These are phyloP conservation scores for Phragmites australis DNA, from an alignment of 176 grass and related monocot species.

Conservation along the genomic window DNA sequence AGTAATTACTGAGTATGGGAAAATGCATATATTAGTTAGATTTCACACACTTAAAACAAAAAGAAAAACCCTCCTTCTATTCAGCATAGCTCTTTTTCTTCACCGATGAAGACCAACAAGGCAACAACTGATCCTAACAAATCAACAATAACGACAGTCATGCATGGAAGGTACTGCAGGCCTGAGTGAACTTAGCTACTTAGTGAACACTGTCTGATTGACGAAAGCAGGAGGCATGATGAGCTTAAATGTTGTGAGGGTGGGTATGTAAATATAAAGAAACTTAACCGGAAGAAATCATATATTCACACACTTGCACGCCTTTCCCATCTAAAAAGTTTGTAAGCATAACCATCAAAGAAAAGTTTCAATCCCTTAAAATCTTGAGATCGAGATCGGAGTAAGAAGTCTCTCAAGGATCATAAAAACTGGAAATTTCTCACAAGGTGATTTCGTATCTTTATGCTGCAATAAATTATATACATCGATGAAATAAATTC, in stretches of 20 bases:
- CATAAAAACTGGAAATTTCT: background rate
- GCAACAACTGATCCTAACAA: background rate
- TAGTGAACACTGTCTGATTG: background rate
- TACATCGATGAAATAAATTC: background rate
- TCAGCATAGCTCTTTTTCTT: background rate
- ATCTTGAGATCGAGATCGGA: background rate
- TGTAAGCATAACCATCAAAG: background rate
- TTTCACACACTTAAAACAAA: background rate
- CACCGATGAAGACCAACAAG: background rate
- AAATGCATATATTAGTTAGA: background rate
- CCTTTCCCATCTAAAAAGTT: background rate
- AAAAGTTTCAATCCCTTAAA: background rate
- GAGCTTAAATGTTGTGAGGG: background rate
- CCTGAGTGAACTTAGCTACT: too few species aligned
- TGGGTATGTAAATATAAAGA: background rate
- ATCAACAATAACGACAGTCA: background rate
- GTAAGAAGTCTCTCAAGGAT: slow-evolving; percentile 9
- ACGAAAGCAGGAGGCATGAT: background rate
- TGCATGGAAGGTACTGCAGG: background rate
- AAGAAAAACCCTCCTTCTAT: background rate
- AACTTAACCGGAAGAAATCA: background rate
- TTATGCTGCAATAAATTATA: background rate
- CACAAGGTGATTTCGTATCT: background rate
- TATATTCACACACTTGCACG: background rate
- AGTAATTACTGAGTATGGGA: background rate